Conservation (phyloP, 1,139 yeast genomes). For the Taphrina betulina region DNA sequence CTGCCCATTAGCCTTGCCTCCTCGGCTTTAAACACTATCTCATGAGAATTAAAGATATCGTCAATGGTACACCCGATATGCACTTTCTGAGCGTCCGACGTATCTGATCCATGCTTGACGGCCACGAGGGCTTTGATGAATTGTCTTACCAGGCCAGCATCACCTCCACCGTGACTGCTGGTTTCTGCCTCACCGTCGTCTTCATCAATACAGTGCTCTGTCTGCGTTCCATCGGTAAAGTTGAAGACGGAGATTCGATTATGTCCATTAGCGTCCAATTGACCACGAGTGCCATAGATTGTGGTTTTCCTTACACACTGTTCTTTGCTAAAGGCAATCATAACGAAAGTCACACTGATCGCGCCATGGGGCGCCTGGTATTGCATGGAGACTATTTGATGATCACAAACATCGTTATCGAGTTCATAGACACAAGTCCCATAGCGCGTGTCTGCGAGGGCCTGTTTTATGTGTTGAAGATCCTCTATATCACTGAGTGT, state of each 20-base stretch:
- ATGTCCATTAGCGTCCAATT: neutral
- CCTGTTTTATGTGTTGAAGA: neutral
- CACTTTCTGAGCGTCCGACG: neutral
- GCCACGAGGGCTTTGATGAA: neutral
- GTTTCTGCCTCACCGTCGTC: neutral
- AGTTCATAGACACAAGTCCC: slow-evolving; percentile 1
- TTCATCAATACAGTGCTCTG: neutral
- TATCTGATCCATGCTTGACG: neutral
- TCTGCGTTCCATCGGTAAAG: neutral
- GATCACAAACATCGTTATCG: too few species aligned
- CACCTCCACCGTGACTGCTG: slow-evolving; percentile 2
- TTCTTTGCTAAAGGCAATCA: neutral
- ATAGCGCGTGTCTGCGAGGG: neutral
- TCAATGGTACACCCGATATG: neutral
- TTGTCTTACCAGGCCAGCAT: neutral
- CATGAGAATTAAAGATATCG: neutral
- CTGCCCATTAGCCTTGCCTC: too few species aligned
- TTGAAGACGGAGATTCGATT: neutral
- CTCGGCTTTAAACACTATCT: too few species aligned
- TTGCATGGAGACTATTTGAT: too few species aligned
- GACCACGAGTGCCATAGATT: neutral
- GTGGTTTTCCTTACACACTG: neutral
- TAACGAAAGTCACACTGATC: neutral
- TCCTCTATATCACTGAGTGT: neutral
- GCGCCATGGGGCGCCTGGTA: too few species aligned